These are phyloP conservation scores for Phytopythium kandeliae DNA, from an alignment of 352 stramenopile species.

Conservation along the genomic window DNA sequence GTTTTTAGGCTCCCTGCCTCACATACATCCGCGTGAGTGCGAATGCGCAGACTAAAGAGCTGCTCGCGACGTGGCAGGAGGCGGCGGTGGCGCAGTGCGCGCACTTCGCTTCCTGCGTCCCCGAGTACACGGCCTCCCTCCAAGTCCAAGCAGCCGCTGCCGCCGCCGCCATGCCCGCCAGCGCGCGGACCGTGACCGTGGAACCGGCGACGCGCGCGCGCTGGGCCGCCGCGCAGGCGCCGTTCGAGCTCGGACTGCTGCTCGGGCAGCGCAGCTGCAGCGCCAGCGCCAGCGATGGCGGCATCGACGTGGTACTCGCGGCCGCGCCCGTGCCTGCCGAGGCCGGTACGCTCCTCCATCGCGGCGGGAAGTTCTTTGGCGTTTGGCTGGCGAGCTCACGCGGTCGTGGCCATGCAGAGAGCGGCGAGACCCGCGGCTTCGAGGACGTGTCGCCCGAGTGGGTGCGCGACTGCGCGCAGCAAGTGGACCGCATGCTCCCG, in stretches of 20 bases:
- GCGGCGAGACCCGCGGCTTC: conserved; percentile 23
- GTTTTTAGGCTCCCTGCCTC: too few species aligned
- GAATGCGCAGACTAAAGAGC: too few species aligned
- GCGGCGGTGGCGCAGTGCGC: too few species aligned
- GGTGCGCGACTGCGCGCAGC: conserved; percentile 55
- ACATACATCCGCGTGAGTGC: too few species aligned
- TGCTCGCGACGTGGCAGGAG: background rate
- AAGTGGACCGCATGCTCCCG: conserved; percentile 62
- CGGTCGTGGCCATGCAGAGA: conserved; percentile 11
- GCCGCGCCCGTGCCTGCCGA: conserved; percentile 46
- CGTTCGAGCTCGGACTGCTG: conserved; percentile 57
- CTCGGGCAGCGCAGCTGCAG: conserved; percentile 36
- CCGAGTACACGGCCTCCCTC: background rate
- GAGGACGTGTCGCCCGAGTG: conserved; percentile 59
- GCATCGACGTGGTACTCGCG: conserved; percentile 38
- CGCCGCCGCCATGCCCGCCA: background rate
- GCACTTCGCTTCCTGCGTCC: background rate
- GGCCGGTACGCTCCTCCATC: conserved; percentile 25
- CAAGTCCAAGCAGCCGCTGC: too few species aligned
- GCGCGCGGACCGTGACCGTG: background rate
- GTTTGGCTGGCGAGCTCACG: background rate
- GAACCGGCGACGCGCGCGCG: conserved; percentile 1
- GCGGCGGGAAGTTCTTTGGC: too few species aligned
- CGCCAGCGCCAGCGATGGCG: conserved; percentile 12
- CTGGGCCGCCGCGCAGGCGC: conserved; percentile 10